Base-by-base conservation (phyloP, 768 basidiomycete species). In the Mycena metata region DNA sequence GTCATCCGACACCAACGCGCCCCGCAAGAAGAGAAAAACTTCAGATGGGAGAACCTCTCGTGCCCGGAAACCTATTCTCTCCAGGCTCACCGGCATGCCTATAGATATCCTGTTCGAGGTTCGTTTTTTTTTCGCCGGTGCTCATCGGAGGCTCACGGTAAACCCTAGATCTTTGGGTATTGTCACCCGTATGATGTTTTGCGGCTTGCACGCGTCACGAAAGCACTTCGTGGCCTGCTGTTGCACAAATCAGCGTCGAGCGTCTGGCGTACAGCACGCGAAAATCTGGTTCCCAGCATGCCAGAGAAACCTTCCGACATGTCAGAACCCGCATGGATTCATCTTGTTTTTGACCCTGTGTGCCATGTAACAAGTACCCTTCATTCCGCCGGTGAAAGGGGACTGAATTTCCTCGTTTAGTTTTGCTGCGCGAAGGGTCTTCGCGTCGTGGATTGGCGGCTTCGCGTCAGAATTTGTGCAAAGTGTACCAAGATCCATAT, bases 61-160 rank as follows among this genome's bases (percentile, higher is more conserved):
- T 21, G 19, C 13, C 46, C 57, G 57, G 17, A 35, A 21, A 11
- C 30, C 30, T 3, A 15, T 21, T 5, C 55, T 57, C 4, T 39
- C 59, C 8, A 19, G 45, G 10, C 24, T 62, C 5, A 35, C 26
- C 12, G 23, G 42, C 24, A 62, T 62, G 49, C 51, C 60, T 1
- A 26, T 54, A 12, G 59, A 62, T 26, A 50, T 62, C 15, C 26
- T 62, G 17, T 54, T 62, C 24, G 60, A 62, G 23, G 60, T 61
- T 19, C 19, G 3, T 19, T 2, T 23, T 33, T 16, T 19, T 33
- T 17, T 2, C 8, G n/a, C 21, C 33, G 10, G 36, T 17, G 30
- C 6, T 30, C 6, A 36, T 26, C 7, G 26, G n/a, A 5, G 19
- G 47, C 47, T 2, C 17, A 17, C 5, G 24, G 24, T 15, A 61